Conservation (phyloP, 2,329 filamentous ascomycete genomes). For the Phoma herbarum region DNA sequence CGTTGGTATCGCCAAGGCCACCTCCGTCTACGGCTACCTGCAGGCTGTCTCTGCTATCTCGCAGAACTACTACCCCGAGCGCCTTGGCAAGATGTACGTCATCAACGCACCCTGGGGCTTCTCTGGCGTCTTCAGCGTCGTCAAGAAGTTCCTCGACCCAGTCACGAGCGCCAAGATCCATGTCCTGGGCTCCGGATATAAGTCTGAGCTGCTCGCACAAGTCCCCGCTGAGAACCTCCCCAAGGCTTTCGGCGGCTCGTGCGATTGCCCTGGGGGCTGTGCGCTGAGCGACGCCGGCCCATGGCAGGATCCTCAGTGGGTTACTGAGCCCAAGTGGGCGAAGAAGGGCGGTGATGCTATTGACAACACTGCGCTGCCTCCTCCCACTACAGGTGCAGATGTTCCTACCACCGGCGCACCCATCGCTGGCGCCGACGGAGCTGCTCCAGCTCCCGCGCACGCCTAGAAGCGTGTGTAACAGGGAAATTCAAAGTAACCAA, state of each 20-base stretch:
- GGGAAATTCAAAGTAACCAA: not conserved
- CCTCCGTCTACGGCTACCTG: constrained; percentile 88
- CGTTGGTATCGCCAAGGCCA: constrained; percentile 81
- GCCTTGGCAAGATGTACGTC: constrained; percentile 92
- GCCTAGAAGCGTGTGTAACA: constrained; percentile 4
- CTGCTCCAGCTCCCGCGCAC: constrained; percentile 26
- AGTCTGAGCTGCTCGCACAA: constrained; percentile 84
- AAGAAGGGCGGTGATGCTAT: constrained; percentile 49
- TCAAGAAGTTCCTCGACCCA: constrained; percentile 95
- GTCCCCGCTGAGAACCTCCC: constrained; percentile 91
- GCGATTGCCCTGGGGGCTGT: constrained; percentile 84
- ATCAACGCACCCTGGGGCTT: constrained; percentile 99
- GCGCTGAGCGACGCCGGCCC: constrained; percentile 87
- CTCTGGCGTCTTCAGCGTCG: constrained; percentile 80
- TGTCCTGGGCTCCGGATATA: constrained; percentile 81
- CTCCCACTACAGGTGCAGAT: constrained; percentile 31
- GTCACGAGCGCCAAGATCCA: constrained; percentile 97
- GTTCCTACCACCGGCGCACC: constrained; percentile 29
- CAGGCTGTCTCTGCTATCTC: constrained; percentile 85
- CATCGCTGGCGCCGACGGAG: constrained; percentile 15
- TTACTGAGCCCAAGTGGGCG: constrained; percentile 64
- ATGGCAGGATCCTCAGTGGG: constrained; percentile 79
- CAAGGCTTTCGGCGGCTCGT: constrained; percentile 82
- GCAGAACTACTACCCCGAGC: constrained; percentile 99
- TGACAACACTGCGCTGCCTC: constrained; percentile 44